Evolutionary conservation across 108 stramenopile genomes (phyloP).

Genomic region (Cyclotella kingstonii): DNA sequence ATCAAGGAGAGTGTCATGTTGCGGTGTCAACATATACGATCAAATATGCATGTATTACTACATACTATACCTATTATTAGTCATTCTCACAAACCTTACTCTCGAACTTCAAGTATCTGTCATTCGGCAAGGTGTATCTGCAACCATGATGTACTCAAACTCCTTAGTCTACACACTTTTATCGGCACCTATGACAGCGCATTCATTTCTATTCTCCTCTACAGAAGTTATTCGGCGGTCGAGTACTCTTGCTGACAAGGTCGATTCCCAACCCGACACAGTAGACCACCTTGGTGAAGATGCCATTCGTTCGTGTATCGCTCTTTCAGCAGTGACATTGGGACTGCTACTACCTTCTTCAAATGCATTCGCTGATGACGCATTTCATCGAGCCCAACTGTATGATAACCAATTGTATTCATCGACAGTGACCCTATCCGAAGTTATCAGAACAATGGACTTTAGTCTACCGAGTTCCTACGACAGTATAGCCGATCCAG

Average conservation of each 20-base stretch:
- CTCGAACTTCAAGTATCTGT: too few species aligned
- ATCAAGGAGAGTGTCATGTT: too few species aligned
- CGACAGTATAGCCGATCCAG: slow-evolving; percentile 37
- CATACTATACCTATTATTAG: too few species aligned
- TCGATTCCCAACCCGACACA: background rate
- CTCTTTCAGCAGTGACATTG: slow-evolving; percentile 15
- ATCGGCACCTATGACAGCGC: too few species aligned
- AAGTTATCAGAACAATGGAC: slow-evolving; percentile 44
- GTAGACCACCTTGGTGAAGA: background rate
- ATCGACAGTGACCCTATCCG: slow-evolving; percentile 33
- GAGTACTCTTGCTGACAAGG: background rate
- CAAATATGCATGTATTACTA: too few species aligned
- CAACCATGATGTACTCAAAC: too few species aligned
- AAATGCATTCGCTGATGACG: slow-evolving; percentile 21
- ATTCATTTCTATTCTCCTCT: too few species aligned
- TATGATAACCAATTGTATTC: slow-evolving; percentile 29
- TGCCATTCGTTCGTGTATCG: slow-evolving; percentile 18
- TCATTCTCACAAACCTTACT: too few species aligned
- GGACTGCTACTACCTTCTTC: slow-evolving; percentile 24
- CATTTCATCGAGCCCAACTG: background rate
- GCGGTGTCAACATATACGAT: too few species aligned
- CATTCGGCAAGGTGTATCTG: too few species aligned
- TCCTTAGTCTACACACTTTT: too few species aligned
- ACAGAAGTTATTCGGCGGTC: background rate
- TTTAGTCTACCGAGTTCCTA: slow-evolving; percentile 42